phyloP scores from a whole-genome alignment of 768 basidiomycete genomes.

The Hericium coralloides region DNA sequence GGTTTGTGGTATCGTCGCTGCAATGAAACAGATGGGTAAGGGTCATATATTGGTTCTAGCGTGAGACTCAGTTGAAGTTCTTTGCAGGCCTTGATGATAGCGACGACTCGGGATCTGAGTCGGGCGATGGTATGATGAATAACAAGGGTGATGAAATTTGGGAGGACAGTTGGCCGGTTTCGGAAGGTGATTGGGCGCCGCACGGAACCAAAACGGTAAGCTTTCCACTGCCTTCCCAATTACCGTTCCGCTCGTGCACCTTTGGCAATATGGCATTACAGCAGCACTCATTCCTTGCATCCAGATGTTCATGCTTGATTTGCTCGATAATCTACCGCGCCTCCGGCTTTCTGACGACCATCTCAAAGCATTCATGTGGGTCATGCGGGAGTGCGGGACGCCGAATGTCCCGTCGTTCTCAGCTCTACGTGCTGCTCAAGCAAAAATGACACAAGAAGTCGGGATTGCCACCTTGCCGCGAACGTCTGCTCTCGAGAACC shows the following conservation, averaged over 20 bases:
- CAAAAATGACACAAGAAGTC: conserved; percentile 7
- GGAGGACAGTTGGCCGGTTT: too few species aligned
- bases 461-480: conserved; percentile 12
- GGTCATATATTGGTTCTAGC: too few species aligned
- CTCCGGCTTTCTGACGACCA: conserved; percentile 26
- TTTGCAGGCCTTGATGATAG: too few species aligned
- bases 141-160: too few species aligned
- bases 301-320: conserved; percentile 26
- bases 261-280: not conserved
- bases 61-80: too few species aligned
- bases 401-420: conserved; percentile 23
- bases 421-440: conserved; percentile 20
- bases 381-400: conserved; percentile 23
- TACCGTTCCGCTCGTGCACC: not conserved
- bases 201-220: conserved; percentile 8
- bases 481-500: conserved; percentile 19
- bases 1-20: too few species aligned
- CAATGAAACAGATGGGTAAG: too few species aligned
- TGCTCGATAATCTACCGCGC: conserved; percentile 25
- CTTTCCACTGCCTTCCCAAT: not conserved
- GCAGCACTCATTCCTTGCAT: too few species aligned
- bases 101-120: too few species aligned
- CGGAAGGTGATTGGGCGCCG: conserved; percentile 1
- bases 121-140: too few species aligned
- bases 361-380: conserved; percentile 24